Base-by-base conservation (phyloP, 768 basidiomycete species). In the Russula sp. region DNA sequence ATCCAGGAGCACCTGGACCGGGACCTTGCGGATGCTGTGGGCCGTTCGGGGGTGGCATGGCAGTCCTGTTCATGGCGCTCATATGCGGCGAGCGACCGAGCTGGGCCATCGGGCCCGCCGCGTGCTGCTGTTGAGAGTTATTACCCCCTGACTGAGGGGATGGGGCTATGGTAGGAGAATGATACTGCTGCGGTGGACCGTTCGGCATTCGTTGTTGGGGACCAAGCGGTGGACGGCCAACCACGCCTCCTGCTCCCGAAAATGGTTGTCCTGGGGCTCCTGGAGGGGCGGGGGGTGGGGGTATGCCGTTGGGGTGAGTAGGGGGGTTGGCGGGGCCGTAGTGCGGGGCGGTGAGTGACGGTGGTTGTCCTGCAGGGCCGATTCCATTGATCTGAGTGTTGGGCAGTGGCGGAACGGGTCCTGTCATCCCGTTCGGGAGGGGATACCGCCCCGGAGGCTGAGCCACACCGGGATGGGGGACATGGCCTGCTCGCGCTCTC, bases 121-220 rank as follows among this genome's bases (percentile, higher is more conserved):
- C 25, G 25, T 29, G 52, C 66, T 73, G 73, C 32, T 73, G 73
- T 25, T 68, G 70, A 4, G 70, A 76, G 8, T 68, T 69, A 35
- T 47, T 47, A 34, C 73, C 72, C 8, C 69, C 70, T 49, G 79
- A 79, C 64, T 84, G 84, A 0, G 83, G 81, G 4, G 85, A 84
- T 54, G 81, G 79, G 2, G 83, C 76, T 72, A 87, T 84, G 2
- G 81, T 84, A 5, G 86, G 86, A 22, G 85, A 86, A 45, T 79
- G 83, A 70, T 83, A 87, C 9, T 81, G 80, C 14, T 83, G 87
- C 9, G 81, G 80, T 14, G 73, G 63, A 3, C 64, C 70, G 14
- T 81, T 80, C 20, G 78, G 75, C 3, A 68, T 72, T 25, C 79
- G 80, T 63, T 78, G 80, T 62, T 73, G 80, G 16, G 72, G 72